Base-by-base conservation (phyloP, 352 stramenopile species). In the Salisapilia sapeloensis region DNA sequence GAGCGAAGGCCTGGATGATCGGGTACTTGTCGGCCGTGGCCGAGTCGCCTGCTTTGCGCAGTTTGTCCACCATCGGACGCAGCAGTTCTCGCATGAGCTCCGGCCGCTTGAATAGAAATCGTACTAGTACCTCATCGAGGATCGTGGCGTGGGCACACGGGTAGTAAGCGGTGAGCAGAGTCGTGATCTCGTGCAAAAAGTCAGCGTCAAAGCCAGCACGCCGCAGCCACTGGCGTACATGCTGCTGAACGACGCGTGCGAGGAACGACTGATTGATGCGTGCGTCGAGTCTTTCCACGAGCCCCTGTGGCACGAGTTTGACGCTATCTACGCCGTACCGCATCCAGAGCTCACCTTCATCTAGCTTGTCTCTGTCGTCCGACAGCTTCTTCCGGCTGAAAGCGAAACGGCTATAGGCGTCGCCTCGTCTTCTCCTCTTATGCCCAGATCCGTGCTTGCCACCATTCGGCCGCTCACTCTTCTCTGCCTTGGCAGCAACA, bases 241-340 rank as follows among this genome's bases (percentile, higher is more conserved):
- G 76, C 23, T 54, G 71, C 7, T 35, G 40, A 13, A 87, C 66
- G 9, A 86, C 42, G 24, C 48, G 51, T 2, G 35, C 31, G 8
- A 78, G 46, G 16, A 75, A 58, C n/a, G 48, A 37, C 29, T 50
- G 56, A 24, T 51, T 63, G 40, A 86, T 60, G 36, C 64, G 53
- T 1, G 46, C 43, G 35, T 91, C 76, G 16, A 91, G 66, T n/a
- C 65, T 64, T 29, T 91, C 72, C 2, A 85, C 74, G 17, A 91
- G 67, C 10, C 76, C 76, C 23, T 86, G 72, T 0, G 76, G 76
- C 8, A 91, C 66, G 12, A 91, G 53, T 36, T 83, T 84, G 26
- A 63, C 50, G 17, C 48, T 44, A 35, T 87, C 69, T 4, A 87
- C 65, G n/a, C 64, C 63, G 44, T 81, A 84, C 2, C 60, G 35